Evolutionary conservation across 768 basidiomycete species (phyloP), one percentile per base, ranked within the genome.

Genomic region (Leccinum boreale): DNA sequence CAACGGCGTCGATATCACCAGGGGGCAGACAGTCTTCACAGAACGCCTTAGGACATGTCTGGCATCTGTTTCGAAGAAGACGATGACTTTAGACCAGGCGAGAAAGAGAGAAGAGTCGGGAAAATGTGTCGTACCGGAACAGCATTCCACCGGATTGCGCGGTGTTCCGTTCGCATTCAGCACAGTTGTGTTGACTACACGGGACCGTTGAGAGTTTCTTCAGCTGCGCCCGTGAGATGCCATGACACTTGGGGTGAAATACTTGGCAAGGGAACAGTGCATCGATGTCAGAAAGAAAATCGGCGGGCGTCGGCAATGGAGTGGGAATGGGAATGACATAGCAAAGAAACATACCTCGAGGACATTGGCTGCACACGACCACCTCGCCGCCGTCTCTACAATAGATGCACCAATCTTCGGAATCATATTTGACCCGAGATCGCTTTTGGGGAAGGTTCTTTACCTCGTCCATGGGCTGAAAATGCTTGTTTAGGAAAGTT

Each of bases 311-410:
- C 21, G 26, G 48, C 44, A 39, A 67, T 53, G 53, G 56, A 28
- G 49, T 5, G 44, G 33, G 42, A 55, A 39, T 24, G 21, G 5
- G 50, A 21, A 50, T 8, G 42, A 28, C 14, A 19, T 47, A 57
- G 19, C 10, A 44, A 19, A 44, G 42, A 56, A 36, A 45, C 74
- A 19, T 59, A 83, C 84, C 83, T 71, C 85, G 75, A 46, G 85
- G 85, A 65, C 85, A 86, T 17, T 58, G 52, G 9, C 57, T 33
- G 63, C 85, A 86, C 14, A 78, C 53, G 42, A 79, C 67, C 8
- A 86, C 61, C 47, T 82, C 76, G 0, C 85, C 84, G 1, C 85
- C 85, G 52, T 86, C 85, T 31, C 80, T 74, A 67, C 85, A 86
- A 56, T 77, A 70, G 35, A 81, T 77, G 66, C 85, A 86, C 72